Conservation (phyloP, 2,329 filamentous ascomycete genomes). For the Fusarium sp. region DNA sequence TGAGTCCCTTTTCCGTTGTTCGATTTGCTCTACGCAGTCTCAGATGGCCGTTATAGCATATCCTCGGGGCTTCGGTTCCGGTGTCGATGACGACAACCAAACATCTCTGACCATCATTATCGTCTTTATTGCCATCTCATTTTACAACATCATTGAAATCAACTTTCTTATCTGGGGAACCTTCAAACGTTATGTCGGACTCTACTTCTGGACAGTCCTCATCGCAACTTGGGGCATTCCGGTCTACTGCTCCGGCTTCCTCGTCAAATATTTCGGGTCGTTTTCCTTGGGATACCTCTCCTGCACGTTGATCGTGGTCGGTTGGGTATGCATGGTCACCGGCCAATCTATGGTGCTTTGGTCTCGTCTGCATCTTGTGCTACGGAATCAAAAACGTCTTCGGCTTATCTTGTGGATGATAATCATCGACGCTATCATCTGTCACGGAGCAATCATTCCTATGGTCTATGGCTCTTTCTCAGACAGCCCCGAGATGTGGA, state of each 20-base stretch:
- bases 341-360: constrained; percentile 72
- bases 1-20: background rate
- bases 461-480: constrained; percentile 66
- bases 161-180: constrained; percentile 51
- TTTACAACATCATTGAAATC: constrained; percentile 54
- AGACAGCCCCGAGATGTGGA: constrained; percentile 31
- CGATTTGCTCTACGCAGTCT: background rate
- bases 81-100: constrained; percentile 31
- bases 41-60: background rate
- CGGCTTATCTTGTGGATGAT: constrained; percentile 68
- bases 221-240: constrained; percentile 51
- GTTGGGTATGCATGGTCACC: constrained; percentile 65
- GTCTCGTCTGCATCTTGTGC: constrained; percentile 71
- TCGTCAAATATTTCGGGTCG: constrained; percentile 53
- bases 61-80: constrained; percentile 37
- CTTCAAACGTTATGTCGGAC: constrained; percentile 50
- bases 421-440: constrained; percentile 62
- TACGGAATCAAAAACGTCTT: constrained; percentile 62
- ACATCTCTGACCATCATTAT: constrained; percentile 42
- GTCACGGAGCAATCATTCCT: constrained; percentile 66
- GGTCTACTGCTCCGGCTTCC: constrained; percentile 57
- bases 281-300: constrained; percentile 37
- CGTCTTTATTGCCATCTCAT: constrained; percentile 48
- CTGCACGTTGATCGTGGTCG: constrained; percentile 37
- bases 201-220: constrained; percentile 57